These are phyloP conservation scores for Cladorrhinum sp. DNA, from an alignment of 2,329 filamentous ascomycete genomes.

Conservation along the genomic window DNA sequence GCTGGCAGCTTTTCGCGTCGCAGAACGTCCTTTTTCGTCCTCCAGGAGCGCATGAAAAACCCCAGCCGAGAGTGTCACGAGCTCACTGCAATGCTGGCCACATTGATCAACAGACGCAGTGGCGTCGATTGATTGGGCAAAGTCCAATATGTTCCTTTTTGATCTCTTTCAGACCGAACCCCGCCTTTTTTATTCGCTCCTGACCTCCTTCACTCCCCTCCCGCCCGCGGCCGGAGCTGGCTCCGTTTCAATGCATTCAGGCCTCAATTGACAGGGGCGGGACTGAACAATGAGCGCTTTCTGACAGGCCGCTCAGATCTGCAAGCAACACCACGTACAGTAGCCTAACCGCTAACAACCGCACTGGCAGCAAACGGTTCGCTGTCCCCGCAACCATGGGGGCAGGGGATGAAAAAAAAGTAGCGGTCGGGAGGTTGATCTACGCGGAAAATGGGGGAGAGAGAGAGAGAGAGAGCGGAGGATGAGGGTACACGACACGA, in stretches of 20 bases:
- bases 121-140: not conserved
- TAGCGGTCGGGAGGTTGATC: too few relatives aligned
- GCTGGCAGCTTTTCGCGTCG: not conserved
- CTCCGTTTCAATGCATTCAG: not conserved
- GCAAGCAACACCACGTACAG: conserved; percentile 9
- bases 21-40: not conserved
- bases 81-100: not conserved
- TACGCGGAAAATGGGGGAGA: not conserved
- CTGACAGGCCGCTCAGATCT: not conserved
- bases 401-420: too few relatives aligned
- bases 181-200: not conserved
- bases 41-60: too few relatives aligned
- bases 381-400: not conserved
- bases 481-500: not conserved
- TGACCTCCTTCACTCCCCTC: not conserved
- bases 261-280: not conserved
- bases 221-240: not conserved
- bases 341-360: not conserved
- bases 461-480: not conserved
- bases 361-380: not conserved
- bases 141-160: not conserved
- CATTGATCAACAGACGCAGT: not conserved
- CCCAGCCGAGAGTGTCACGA: not conserved
- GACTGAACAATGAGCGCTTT: not conserved
- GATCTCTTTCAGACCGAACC: not conserved